These are phyloP conservation scores for Coriolopsis trogii DNA, from an alignment of 1,284 basidiomycete species.

Conservation along the genomic window DNA sequence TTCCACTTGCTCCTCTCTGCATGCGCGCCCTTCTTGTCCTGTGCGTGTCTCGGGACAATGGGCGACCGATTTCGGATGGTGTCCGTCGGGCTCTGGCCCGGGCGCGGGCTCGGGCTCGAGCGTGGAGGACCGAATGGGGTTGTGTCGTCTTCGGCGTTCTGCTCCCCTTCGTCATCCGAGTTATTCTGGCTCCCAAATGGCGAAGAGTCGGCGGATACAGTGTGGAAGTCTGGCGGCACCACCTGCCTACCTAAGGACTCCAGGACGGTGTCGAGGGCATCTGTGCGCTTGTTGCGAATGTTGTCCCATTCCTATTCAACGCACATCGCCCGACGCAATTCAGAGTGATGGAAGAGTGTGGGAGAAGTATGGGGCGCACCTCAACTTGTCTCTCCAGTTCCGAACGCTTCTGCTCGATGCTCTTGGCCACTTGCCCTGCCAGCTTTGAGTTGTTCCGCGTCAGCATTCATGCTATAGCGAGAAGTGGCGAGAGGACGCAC, in stretches of 20 bases:
- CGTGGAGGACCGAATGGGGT: conserved; percentile 20
- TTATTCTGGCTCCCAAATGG: conserved; percentile 71
- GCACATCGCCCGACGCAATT: background rate
- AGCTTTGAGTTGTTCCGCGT: conserved; percentile 46
- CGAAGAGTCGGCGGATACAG: conserved; percentile 60
- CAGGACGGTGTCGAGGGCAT: conserved; percentile 66
- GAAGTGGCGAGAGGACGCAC: conserved; percentile 37
- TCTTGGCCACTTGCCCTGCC: conserved; percentile 69
- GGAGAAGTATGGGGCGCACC: conserved; percentile 50
- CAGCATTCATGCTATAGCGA: no score
- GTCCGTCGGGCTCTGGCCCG: conserved; percentile 36
- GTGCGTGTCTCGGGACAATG: conserved; percentile 21
- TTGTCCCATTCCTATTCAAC: conserved; percentile 67
- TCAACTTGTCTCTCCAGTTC: conserved; percentile 60
- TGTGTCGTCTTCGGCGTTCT: conserved; percentile 12
- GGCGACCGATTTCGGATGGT: conserved; percentile 33
- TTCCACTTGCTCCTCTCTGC: conserved; percentile 70
- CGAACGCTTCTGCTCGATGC: conserved; percentile 68
- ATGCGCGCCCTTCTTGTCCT: conserved; percentile 31
- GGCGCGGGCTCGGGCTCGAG: conserved; percentile 22
- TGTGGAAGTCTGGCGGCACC: conserved; percentile 77
- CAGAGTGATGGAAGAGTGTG: no score
- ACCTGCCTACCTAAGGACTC: conserved; percentile 70
- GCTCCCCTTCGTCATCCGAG: conserved; percentile 45
- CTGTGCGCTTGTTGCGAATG: conserved; percentile 56